Base-by-base conservation (phyloP, 345 rosid genomes). In the Garcia nutans region DNA sequence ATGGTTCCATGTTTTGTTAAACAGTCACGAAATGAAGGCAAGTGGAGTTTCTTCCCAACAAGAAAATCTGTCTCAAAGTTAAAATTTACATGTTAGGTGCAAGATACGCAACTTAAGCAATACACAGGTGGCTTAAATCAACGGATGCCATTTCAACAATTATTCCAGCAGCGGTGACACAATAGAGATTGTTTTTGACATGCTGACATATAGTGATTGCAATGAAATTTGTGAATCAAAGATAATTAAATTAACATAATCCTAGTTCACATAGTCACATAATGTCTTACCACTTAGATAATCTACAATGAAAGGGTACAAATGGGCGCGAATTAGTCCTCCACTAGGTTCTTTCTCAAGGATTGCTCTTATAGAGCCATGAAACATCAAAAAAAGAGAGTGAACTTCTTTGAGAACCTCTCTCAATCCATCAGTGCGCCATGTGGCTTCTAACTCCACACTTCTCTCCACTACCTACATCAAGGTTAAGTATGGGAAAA, bases 381-480 rank as follows among this genome's bases (percentile, higher is more conserved):
- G 85, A 78, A 96, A 96, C 98, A 96, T 86, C 78, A 83, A 74
- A 74, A 93, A 93, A 74, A 96, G 99, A 28, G 92, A 89, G 79
- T 96, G 98, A 22, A 92, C 89, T 88, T 96, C 99, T 84, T 90
- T 90, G n/a, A 96, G 96, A 73, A 96, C 86, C 79, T 88, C 83
- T 57, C 85, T 86, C 78, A 96, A 85, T 52, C 97, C 91, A 71
- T 89, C 97, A 71, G 92, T 80, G 72, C 94, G 85, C 97, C 98
- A 93, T 78, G 88, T 76, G 28, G 91, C 86, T 84, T 90, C 93
- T 47, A 70, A 73, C 80, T 90, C 94, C 81, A 86, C 92, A 76
- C 88, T 89, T 83, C 90, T 96, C 89, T 96, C 98, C 63, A 92
- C 90, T 41, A 96, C 84, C 99, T 96, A 45, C 68, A 77, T 3